Percentiles rank a stretch among this genome's conserved stretches.
These are phyloP conservation scores for Cajanus cajan DNA, from an alignment of 306 rosid genomes.

Conservation along the genomic window DNA sequence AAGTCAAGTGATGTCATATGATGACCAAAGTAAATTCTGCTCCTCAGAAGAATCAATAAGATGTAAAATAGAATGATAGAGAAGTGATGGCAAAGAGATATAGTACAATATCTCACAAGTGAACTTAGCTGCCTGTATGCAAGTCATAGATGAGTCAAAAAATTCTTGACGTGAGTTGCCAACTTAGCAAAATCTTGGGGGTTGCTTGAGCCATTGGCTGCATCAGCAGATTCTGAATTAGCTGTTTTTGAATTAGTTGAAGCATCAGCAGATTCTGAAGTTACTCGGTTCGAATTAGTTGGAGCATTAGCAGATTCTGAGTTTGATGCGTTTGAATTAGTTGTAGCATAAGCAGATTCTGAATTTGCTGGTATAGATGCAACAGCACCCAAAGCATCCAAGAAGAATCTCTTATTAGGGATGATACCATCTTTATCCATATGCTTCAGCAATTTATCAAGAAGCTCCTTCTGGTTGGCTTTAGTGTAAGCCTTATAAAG, in stretches of 20 bases:
- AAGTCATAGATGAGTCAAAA: background rate
- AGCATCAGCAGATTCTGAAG: background rate
- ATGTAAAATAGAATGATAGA: background rate
- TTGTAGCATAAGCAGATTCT: constrained; percentile 37
- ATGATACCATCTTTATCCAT: constrained; percentile 88
- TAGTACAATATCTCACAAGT: constrained; percentile 10
- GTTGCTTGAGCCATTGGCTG: constrained; percentile 32
- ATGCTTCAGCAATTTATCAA: constrained; percentile 61
- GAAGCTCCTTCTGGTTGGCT: constrained; percentile 73
- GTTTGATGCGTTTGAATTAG: constrained; percentile 39
- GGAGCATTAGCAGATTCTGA: constrained; percentile 37
- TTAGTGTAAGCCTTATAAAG: constrained; percentile 86
- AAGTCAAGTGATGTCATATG: background rate
- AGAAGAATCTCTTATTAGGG: constrained; percentile 85
- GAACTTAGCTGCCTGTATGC: constrained; percentile 8
- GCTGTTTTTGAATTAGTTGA: constrained; percentile 35
- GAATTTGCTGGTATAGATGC: constrained; percentile 51
- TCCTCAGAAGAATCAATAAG: background rate
- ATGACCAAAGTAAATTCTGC: background rate
- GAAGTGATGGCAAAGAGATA: constrained; percentile 21
- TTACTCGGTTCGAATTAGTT: constrained; percentile 29
- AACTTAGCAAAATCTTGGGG: constrained; percentile 34
- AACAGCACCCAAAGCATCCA: constrained; percentile 77
- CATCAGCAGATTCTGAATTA: background rate
- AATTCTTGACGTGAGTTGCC: background rate